phyloP scores from a whole-genome alignment of 2,329 filamentous ascomycete species.

The Diplodia corticola region DNA sequence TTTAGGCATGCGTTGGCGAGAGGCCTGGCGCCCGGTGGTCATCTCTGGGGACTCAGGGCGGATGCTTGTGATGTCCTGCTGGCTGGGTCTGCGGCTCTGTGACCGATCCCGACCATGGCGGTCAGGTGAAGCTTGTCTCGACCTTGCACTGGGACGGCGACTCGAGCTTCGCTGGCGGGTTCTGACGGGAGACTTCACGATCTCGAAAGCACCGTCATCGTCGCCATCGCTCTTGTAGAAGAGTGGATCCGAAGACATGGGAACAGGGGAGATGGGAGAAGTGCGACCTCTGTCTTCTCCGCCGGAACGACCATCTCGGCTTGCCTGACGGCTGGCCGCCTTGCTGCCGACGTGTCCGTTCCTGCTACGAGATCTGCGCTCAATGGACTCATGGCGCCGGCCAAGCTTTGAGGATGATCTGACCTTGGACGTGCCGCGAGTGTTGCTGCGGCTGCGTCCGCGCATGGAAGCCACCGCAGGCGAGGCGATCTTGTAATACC shows the following conservation, averaged over 20 bases:
- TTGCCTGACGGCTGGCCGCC: slow-evolving; percentile 46
- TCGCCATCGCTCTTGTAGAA: slow-evolving; percentile 50
- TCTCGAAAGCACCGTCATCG: slow-evolving; percentile 51
- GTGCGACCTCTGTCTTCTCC: slow-evolving; percentile 49
- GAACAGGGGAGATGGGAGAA: slow-evolving; percentile 79
- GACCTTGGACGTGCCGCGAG: slow-evolving; percentile 34
- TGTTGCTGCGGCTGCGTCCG: slow-evolving; percentile 37
- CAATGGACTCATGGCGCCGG: slow-evolving; percentile 39
- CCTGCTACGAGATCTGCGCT: slow-evolving; percentile 33
- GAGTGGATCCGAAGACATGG: slow-evolving; percentile 64
- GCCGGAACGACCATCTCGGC: slow-evolving; percentile 47
- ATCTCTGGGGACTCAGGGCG: slow-evolving; percentile 39
- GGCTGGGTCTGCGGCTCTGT: slow-evolving; percentile 35
- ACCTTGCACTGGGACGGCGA: slow-evolving; percentile 49
- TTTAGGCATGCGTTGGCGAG: slow-evolving; percentile 26
- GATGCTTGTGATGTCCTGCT: slow-evolving; percentile 26
- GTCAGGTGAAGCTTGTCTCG: slow-evolving; percentile 50
- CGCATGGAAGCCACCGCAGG: slow-evolving; percentile 39
- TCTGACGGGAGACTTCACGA: slow-evolving; percentile 47
- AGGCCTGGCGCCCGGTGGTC: slow-evolving; percentile 10
- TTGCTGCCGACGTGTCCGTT: slow-evolving; percentile 27
- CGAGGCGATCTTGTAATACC: slow-evolving; percentile 47
- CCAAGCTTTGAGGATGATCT: slow-evolving; percentile 40
- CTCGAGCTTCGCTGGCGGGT: slow-evolving; percentile 55
- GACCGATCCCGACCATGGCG: slow-evolving; percentile 39